Base-by-base conservation (phyloP, 2,329 filamentous ascomycete genomes). In the Fusarium nelsonii region DNA sequence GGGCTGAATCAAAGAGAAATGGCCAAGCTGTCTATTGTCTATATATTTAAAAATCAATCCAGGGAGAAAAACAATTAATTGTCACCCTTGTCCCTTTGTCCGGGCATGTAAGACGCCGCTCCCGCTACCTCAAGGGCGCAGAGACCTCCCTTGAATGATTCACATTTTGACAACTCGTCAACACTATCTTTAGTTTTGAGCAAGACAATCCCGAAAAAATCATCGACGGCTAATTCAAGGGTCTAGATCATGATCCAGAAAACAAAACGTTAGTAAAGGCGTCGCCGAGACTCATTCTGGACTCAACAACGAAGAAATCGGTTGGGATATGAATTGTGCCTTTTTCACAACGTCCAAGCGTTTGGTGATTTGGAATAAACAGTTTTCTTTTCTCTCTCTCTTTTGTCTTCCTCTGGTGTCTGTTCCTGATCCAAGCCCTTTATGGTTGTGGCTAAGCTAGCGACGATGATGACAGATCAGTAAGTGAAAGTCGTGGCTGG, bases 361-460 rank as follows among this genome's bases (percentile, higher is more conserved):
- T 39, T 23, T 26, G 10, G 18, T 46, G 20, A 68, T 69, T 68
- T 68, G 37, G 50, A 68, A 68, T 68, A 50, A 43, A 53, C n/a
- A 56, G 33, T 18, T 41, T 43, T 34, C 30, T n/a, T 10, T 34
- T 26, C 9, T 20, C 8, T 34, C 33, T 41, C 34, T 23, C 16
- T 8, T n/a, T 40, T 23, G 14, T 39, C 6, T 18, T 26, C 7
- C 3, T 49, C 15, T 39, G 12, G n/a, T 50, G 23, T n/a, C 48
- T 40, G 36, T 52, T 39, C 37, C 57, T 41, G 37, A 41, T 20
- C 43, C n/a, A 50, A 40, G 30, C 54, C 34, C 33, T 26, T 63
- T 36, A 30, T 18, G 32, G 26, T 12, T 41, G 23, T 39, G 46
- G 43, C 40, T 51, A 41, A 30, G 36, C 50, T 53, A 53, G 39